These are phyloP conservation scores for Ophiostoma australiae DNA, from an alignment of 2,329 filamentous ascomycete species.

Conservation along the genomic window DNA sequence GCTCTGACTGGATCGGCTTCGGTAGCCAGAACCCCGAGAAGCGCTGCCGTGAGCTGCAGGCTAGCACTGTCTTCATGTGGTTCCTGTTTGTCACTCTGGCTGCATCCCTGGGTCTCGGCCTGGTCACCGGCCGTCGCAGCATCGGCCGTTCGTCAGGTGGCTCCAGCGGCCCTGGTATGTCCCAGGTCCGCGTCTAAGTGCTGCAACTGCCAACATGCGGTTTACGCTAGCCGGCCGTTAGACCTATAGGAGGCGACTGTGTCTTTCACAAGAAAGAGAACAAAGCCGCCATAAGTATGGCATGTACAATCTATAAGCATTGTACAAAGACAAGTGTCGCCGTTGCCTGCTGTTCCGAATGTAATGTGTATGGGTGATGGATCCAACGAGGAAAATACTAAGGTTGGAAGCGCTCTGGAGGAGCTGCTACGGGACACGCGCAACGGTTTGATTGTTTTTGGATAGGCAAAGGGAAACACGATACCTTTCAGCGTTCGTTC, in stretches of 20 bases:
- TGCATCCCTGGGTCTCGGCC: conserved; percentile 51
- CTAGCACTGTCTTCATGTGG: conserved; percentile 71
- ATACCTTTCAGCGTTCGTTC: conserved; percentile 23
- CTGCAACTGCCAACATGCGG: not conserved
- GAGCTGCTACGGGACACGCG: conserved; percentile 17
- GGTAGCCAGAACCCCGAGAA: conserved; percentile 55
- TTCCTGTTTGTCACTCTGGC: conserved; percentile 64
- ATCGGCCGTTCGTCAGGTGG: conserved; percentile 40
- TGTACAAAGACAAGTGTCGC: conserved; percentile 16
- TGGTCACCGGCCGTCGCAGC: conserved; percentile 50
- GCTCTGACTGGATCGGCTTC: conserved; percentile 55
- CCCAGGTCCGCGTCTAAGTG: conserved; percentile 43
- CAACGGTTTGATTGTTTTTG: not conserved
- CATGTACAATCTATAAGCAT: conserved; percentile 1
- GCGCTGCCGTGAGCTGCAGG: conserved; percentile 71
- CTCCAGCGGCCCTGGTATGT: conserved; percentile 47
- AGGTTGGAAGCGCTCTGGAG: conserved; percentile 21
- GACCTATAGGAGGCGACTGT: too few species aligned
- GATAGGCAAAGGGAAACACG: conserved; percentile 15
- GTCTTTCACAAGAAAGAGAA: not conserved
- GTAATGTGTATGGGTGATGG: conserved; percentile 20
- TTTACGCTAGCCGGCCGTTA: not conserved
- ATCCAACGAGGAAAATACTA: not conserved
- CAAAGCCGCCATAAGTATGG: conserved; percentile 7
- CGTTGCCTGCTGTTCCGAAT: conserved; percentile 17